A percentile compares a stretch with the other conserved stretches of the same genome.
Evolutionary conservation across 331 rosid genomes (phyloP).

Genomic region (Telfairia occidentalis): DNA sequence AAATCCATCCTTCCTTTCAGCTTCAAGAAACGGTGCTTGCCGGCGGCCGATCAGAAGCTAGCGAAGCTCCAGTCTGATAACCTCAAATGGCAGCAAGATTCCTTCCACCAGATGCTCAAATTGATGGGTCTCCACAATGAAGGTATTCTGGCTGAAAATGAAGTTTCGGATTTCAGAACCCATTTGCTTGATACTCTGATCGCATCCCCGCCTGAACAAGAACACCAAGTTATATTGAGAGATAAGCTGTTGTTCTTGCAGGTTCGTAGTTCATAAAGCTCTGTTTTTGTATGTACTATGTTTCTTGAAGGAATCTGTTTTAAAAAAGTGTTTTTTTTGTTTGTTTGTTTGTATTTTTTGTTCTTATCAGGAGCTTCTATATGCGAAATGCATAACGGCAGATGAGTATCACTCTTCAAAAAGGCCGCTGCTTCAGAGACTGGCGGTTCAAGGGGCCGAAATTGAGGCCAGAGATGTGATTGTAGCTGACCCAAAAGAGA

Average conservation of each 20-base stretch:
- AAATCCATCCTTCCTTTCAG: slow-evolving; percentile 74
- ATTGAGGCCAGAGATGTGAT: slow-evolving; percentile 65
- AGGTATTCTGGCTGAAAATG: slow-evolving; percentile 59
- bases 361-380: slow-evolving; percentile 61
- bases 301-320: neutral
- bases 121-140: slow-evolving; percentile 89
- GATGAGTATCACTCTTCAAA: slow-evolving; percentile 85
- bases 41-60: slow-evolving; percentile 37
- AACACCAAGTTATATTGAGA: slow-evolving; percentile 49
- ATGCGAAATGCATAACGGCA: slow-evolving; percentile 67
- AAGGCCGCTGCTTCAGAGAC: slow-evolving; percentile 71
- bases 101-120: slow-evolving; percentile 77
- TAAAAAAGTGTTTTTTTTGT: neutral
- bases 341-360: neutral
- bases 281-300: neutral
- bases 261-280: slow-evolving; percentile 27
- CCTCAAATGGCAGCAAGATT: slow-evolving; percentile 92
- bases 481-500: slow-evolving; percentile 22
- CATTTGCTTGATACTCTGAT: slow-evolving; percentile 78
- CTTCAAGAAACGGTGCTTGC: slow-evolving; percentile 57
- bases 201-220: slow-evolving; percentile 54
- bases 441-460: slow-evolving; percentile 72
- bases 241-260: slow-evolving; percentile 78
- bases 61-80: slow-evolving; percentile 67
- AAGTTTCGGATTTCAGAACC: slow-evolving; percentile 52